Conservation (phyloP, 371 early-diverging fungal genomes). For the Mortierella sp. region DNA sequence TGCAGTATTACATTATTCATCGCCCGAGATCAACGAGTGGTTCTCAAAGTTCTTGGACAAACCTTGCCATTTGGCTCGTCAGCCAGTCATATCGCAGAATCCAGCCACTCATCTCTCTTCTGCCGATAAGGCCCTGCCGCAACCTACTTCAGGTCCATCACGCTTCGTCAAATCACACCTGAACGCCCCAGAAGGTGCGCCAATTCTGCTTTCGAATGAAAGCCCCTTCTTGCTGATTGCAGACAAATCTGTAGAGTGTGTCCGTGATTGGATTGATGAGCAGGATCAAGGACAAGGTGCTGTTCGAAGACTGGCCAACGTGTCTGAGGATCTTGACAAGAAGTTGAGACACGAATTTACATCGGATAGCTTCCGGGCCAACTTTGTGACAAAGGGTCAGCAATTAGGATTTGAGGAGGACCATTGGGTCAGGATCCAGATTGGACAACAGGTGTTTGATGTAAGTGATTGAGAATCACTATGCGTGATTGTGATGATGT, state of each 20-base stretch:
- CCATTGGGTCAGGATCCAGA: constrained; percentile 59
- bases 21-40: constrained; percentile 62
- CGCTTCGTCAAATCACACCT: constrained; percentile 55
- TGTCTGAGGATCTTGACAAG: constrained; percentile 34
- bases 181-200: constrained; percentile 33
- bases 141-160: background rate
- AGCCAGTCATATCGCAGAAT: constrained; percentile 39
- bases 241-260: constrained; percentile 62
- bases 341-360: constrained; percentile 51
- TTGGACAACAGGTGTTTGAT: constrained; percentile 61
- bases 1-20: constrained; percentile 55
- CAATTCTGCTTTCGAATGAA: constrained; percentile 70
- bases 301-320: constrained; percentile 32
- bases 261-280: constrained; percentile 61
- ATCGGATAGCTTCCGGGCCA: constrained; percentile 66
- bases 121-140: background rate
- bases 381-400: constrained; percentile 63
- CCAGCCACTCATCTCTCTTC: constrained; percentile 16
- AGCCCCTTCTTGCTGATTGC: constrained; percentile 74
- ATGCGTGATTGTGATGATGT: too few relatives aligned
- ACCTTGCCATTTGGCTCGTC: constrained; percentile 68
- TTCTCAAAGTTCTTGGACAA: constrained; percentile 67
- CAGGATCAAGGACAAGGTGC: constrained; percentile 41
- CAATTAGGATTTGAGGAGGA: constrained; percentile 70
- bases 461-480: constrained; percentile 21